Evolutionary conservation across 2,329 filamentous ascomycete genomes (phyloP), one percentile per base, ranked within the genome.

Genomic region (Arthrinium phaeospermum): DNA sequence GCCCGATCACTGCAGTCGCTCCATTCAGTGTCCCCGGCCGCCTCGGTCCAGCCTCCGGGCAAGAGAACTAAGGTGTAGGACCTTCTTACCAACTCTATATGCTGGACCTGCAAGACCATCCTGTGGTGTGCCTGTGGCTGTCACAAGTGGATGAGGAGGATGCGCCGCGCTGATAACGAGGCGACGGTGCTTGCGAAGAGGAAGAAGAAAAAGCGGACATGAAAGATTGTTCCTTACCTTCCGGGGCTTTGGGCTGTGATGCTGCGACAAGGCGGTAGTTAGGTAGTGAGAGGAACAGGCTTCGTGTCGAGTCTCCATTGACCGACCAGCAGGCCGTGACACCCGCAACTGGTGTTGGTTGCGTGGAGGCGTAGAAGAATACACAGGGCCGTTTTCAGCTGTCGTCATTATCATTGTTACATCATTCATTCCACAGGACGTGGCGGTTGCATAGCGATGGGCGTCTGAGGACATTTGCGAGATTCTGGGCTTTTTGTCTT

Each of bases 81-180:
- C 24, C 16, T 44, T 57, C 24, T 44, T 51, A 51, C 68, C 46
- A 37, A 41, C 47, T 70, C 47, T 53, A 30, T 57, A 27, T 41
- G 68, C n/a, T 53, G 68, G 37, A 57, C 46, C 49, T 44, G 30
- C 16, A 27, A 44, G 30, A 53, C 68, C n/a, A 34, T 57, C 4
- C 6, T 24, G 27, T 57, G 68, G 68, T 70, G 68, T 57, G 19
- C 57, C 7, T 70, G 68, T 24, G 46, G 47, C 2, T 44, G 47
- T 6, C 37, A 24, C 75, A 72, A 61, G 75, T 80, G 61, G 79
- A 79, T 5, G 44, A 45, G 27, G 13, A 30, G 22, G 44, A 68
- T 47, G 12, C 10, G 10, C 19, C 22, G 12, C 27, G 24, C 12
- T 14, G 16, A n/a, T 37, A 19, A 37, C 10, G 22, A 19, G 16